Evolutionary conservation across 2,329 filamentous ascomycete species (phyloP).

Genomic region (Claviceps humidiphila): DNA sequence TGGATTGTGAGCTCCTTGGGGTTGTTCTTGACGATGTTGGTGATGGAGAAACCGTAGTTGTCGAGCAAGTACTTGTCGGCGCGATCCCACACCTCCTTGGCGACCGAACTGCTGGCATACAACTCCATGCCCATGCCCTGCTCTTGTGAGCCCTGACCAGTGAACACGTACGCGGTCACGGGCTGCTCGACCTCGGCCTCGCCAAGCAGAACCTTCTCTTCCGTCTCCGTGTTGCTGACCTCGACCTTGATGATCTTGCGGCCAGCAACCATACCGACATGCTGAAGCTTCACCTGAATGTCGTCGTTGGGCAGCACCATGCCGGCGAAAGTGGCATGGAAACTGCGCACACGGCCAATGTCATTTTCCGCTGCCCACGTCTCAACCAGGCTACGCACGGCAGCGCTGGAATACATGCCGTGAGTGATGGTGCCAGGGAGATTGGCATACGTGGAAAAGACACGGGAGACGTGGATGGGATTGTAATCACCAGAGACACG

Average conservation of each 20-base stretch:
- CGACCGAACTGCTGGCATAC: constrained; percentile 84
- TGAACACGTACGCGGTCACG: constrained; percentile 93
- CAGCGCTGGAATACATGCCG: constrained; percentile 97
- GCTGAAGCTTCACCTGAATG: constrained; percentile 87
- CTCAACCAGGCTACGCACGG: constrained; percentile 89
- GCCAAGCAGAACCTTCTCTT: constrained; percentile 89
- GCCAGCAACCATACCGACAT: constrained; percentile 93
- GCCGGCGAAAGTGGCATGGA: constrained; percentile 91
- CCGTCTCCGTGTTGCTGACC: constrained; percentile 85
- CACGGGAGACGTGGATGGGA: constrained; percentile 93
- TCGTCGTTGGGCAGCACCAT: constrained; percentile 98
- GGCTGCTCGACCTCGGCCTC: constrained; percentile 98
- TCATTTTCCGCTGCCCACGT: constrained; percentile 99
- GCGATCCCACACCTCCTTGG: constrained; percentile 94
- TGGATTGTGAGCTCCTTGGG: constrained; percentile 97
- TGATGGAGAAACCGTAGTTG: constrained; percentile 97
- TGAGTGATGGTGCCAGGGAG: constrained; percentile 95
- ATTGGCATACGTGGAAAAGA: constrained; percentile 92
- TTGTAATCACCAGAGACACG: constrained; percentile 98
- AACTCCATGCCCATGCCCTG: constrained; percentile 99
- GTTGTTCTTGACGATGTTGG: constrained; percentile 98
- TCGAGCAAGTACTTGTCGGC: constrained; percentile 97
- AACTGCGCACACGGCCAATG: constrained; percentile 89
- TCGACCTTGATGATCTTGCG: constrained; percentile 99
- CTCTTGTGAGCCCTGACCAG: constrained; percentile 94